Evolutionary conservation across 495 filamentous ascomycete species (phyloP), one percentile per base, ranked within the genome.

Genomic region (Talaromyces nanjingensis): DNA sequence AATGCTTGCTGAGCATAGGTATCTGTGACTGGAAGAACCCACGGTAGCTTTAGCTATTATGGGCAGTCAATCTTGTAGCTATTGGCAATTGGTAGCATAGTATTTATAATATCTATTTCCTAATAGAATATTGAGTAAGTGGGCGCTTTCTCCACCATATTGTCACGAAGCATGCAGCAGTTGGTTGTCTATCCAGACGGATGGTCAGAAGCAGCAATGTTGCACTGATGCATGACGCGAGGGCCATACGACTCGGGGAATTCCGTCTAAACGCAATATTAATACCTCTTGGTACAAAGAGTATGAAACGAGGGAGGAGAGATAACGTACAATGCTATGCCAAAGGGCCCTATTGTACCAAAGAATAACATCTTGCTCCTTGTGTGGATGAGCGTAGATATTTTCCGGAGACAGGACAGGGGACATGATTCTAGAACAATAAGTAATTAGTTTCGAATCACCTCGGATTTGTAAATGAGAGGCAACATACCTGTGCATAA

Each of bases 331-430:
- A 60, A 60, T 69, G 20, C 65, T 69, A 47, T 73, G 69, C 71
- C 71, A 71, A 6, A 73, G 58, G 4, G 68, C 67, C 14, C 71
- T 63, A 63, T 71, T 73, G 25, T 73, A 73, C 71, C 71, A 73
- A n/a, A 73, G 60, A 39, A 71, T 70, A 2, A 73, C 71, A 65
- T 73, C 71, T 49, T 71, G 67, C 33, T 71, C 66, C 57, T 71
- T 49, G 49, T 71, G 69, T 39, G 62, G 65, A 61, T 73, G 69
- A 5, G 71, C 71, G 37, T 71, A 71, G 53, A 73, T 73, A 39
- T 71, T 73, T 58, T 65, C 63, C 6, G 68, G 68, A 7, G 64
- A 56, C 11, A 70, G 59, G 5, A 65, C 66, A 8, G 66, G 70
- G 22, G 68, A 64, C 68, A 72, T 72, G 14, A 72, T 57, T 39